These are phyloP conservation scores for Tuber aestivum DNA, from an alignment of 495 filamentous ascomycete genomes.

Conservation along the genomic window DNA sequence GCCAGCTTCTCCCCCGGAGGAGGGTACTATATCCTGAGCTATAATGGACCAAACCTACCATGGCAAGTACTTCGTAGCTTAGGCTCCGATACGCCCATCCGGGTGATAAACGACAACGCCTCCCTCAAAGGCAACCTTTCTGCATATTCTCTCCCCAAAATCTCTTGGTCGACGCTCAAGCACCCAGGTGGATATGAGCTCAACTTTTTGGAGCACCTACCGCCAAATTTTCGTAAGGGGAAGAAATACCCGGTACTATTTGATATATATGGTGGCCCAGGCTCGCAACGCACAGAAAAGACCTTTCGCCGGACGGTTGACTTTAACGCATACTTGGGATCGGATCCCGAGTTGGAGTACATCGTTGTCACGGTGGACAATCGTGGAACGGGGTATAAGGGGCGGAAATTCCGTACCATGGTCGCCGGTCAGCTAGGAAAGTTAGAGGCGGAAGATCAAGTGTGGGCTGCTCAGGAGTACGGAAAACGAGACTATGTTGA, in stretches of 20 bases:
- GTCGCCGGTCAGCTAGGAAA: constrained; percentile 51
- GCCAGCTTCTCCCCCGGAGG: constrained; percentile 53
- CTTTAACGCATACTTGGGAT: constrained; percentile 53
- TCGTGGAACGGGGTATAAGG: constrained; percentile 53
- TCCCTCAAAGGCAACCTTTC: constrained; percentile 47
- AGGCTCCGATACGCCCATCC: constrained; percentile 47
- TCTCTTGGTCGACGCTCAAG: constrained; percentile 48
- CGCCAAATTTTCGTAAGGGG: constrained; percentile 48
- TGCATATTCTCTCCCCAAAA: constrained; percentile 51
- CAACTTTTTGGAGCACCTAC: constrained; percentile 50
- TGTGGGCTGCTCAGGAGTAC: constrained; percentile 52
- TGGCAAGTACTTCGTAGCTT: constrained; percentile 53
- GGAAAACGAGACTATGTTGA: constrained; percentile 49
- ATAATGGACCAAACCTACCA: constrained; percentile 53
- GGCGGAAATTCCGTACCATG: constrained; percentile 49
- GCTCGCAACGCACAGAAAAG: constrained; percentile 51
- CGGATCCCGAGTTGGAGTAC: constrained; percentile 55
- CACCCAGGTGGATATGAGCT: constrained; percentile 49
- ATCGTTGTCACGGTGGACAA: constrained; percentile 55
- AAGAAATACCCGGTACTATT: constrained; percentile 57
- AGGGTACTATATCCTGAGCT: constrained; percentile 54
- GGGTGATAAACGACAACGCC: constrained; percentile 52
- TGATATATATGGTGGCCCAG: constrained; percentile 54
- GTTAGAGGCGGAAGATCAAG: constrained; percentile 54
- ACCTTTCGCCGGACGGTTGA: constrained; percentile 43